Percentiles rank a stretch among this genome's conserved stretches.
Conservation (phyloP, 768 basidiomycete species). For the Sarcodon aspratus region DNA sequence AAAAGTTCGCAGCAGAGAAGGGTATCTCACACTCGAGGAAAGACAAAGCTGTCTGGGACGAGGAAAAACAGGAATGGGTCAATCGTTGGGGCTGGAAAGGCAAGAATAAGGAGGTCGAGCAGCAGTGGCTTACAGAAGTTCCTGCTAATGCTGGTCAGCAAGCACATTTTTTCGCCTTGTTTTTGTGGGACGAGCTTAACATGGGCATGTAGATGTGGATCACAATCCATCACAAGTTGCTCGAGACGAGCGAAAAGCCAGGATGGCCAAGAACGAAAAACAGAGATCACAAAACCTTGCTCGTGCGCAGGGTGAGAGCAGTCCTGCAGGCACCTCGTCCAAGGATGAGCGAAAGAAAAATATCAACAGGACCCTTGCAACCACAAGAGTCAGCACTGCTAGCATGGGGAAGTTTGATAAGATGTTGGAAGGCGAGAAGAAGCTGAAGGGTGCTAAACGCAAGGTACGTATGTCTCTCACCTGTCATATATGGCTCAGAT, state of each 20-base stretch:
- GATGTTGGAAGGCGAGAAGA: constrained; percentile 85
- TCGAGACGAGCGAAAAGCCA: constrained; percentile 67
- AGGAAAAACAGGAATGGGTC: constrained; percentile 90
- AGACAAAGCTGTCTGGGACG: constrained; percentile 86
- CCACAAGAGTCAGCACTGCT: constrained; percentile 76
- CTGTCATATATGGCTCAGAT: neutral
- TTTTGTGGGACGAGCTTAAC: neutral
- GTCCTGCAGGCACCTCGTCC: constrained; percentile 3
- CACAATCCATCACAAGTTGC: constrained; percentile 70
- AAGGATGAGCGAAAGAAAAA: constrained; percentile 48
- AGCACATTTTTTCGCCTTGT: neutral
- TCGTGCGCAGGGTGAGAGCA: constrained; percentile 30
- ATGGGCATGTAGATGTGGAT: constrained; percentile 47
- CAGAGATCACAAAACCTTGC: constrained; percentile 66
- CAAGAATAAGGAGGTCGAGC: constrained; percentile 80
- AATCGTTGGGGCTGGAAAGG: constrained; percentile 82
- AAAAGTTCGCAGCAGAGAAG: constrained; percentile 87
- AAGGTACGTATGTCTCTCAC: constrained; percentile 44
- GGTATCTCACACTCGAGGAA: constrained; percentile 76
- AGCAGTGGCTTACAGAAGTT: constrained; percentile 89
- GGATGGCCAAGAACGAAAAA: constrained; percentile 76
- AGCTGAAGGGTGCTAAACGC: constrained; percentile 78
- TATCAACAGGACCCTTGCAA: constrained; percentile 66
- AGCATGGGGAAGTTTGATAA: constrained; percentile 94
- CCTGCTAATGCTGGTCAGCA: constrained; percentile 71